Percentiles rank a stretch among this genome's conserved stretches.
Evolutionary conservation across 176 grass and related monocot genomes (phyloP).

Genomic region (Phoenix roebelenii): DNA sequence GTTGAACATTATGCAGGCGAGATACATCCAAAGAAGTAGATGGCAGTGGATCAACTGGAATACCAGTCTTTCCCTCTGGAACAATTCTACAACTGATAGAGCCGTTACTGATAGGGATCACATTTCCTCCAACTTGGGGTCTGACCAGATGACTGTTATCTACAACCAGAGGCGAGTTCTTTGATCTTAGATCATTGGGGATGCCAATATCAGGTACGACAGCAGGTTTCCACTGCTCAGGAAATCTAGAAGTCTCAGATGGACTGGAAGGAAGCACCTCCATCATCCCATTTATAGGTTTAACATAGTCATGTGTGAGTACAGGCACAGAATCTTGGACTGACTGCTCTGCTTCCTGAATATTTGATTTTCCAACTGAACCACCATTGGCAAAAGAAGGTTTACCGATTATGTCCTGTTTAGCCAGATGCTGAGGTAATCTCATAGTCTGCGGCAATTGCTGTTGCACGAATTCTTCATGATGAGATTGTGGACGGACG

Average conservation of each 20-base stretch:
- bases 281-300: conserved; percentile 56
- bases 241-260: conserved; percentile 21
- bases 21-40: conserved; percentile 36
- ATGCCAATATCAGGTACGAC: conserved; percentile 28
- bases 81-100: conserved; percentile 27
- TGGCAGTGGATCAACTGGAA: conserved; percentile 31
- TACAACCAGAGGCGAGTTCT: conserved; percentile 17
- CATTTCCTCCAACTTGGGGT: conserved; percentile 23
- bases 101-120: conserved; percentile 27
- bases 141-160: conserved; percentile 17
- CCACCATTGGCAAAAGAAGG: conserved; percentile 36
- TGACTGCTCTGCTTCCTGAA: conserved; percentile 32
- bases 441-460: conserved; percentile 29
- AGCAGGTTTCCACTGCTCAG: conserved; percentile 31
- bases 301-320: conserved; percentile 30
- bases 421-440: conserved; percentile 28
- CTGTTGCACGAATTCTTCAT: conserved; percentile 8
- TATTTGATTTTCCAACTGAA: conserved; percentile 37
- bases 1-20: conserved; percentile 56
- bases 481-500: not conserved
- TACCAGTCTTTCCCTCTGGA: conserved; percentile 36
- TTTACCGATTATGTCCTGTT: conserved; percentile 22
- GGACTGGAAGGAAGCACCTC: conserved; percentile 29
- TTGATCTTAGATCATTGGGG: conserved; percentile 32
- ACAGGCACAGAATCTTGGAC: conserved; percentile 21